Conservation (phyloP, 2,329 filamentous ascomycete species). For the Fusarium gaditjirri region DNA sequence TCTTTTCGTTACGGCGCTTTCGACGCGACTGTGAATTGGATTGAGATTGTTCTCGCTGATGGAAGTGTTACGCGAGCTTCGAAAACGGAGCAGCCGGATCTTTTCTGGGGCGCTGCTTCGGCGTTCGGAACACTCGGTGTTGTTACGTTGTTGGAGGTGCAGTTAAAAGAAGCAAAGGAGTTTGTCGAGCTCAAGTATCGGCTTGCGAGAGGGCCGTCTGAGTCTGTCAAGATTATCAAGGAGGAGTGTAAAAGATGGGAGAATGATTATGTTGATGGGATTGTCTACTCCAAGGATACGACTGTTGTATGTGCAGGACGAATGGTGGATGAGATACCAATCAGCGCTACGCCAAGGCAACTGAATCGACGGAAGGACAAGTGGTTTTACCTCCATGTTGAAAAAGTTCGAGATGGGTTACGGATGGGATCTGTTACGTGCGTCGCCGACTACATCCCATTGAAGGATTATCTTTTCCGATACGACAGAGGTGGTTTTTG, state of each 20-base stretch:
- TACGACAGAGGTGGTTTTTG: constrained; percentile 78
- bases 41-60: constrained; percentile 73
- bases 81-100: constrained; percentile 62
- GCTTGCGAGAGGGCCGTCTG: constrained; percentile 54
- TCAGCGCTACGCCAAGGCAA: constrained; percentile 48
- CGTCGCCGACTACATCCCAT: constrained; percentile 65
- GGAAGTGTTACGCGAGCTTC: constrained; percentile 68
- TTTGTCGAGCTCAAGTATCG: constrained; percentile 70
- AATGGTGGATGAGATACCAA: constrained; percentile 60
- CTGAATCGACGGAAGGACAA: constrained; percentile 72
- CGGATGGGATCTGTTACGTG: constrained; percentile 30
- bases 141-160: constrained; percentile 70
- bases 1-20: constrained; percentile 75
- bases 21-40: constrained; percentile 67
- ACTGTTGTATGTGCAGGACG: constrained; percentile 71
- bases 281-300: constrained; percentile 66
- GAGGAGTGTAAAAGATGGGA: constrained; percentile 52
- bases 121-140: constrained; percentile 75
- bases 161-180: constrained; percentile 63
- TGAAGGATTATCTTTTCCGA: constrained; percentile 75
- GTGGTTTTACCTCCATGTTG: constrained; percentile 79
- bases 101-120: constrained; percentile 73
- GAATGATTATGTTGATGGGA: constrained; percentile 75
- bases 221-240: constrained; percentile 56
- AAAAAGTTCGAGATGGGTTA: constrained; percentile 52